phyloP scores from a whole-genome alignment of 352 stramenopile genomes.

The Pythium angustatum region DNA sequence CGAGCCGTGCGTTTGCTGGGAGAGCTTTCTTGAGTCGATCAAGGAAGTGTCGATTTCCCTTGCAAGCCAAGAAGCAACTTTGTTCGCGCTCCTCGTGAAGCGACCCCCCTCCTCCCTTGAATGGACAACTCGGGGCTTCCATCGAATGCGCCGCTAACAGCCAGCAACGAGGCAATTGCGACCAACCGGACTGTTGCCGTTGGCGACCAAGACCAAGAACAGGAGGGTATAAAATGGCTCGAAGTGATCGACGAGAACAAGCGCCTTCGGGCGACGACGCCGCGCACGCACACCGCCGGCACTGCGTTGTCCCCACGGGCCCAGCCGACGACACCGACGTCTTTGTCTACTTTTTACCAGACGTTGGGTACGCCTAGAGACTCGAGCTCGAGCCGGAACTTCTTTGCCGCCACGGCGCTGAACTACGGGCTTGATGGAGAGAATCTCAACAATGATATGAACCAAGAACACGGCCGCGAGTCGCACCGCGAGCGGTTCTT shows the following conservation, averaged over 20 bases:
- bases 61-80: not conserved
- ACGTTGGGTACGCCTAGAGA: slow-evolving; percentile 66
- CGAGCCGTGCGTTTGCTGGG: slow-evolving; percentile 25
- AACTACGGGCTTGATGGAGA: slow-evolving; percentile 25
- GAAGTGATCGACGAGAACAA: slow-evolving; percentile 21
- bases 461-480: slow-evolving; percentile 26
- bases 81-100: slow-evolving; percentile 5
- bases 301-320: slow-evolving; percentile 20
- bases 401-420: slow-evolving; percentile 31
- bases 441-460: not conserved
- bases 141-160: slow-evolving; percentile 27
- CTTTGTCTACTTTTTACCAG: slow-evolving; percentile 67
- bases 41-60: not conserved
- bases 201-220: slow-evolving; percentile 28
- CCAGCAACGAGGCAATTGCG: slow-evolving; percentile 27
- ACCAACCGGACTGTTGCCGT: slow-evolving; percentile 23
- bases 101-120: slow-evolving; percentile 23
- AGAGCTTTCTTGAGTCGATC: not conserved
- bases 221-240: slow-evolving; percentile 33
- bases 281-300: slow-evolving; percentile 11
- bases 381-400: slow-evolving; percentile 29
- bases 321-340: slow-evolving; percentile 31
- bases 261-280: slow-evolving; percentile 21
- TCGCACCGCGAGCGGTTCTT: slow-evolving; percentile 58
- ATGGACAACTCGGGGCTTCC: slow-evolving; percentile 32